Conservation (phyloP, 2,329 filamentous ascomycete species). For the Fusarium dimerum region DNA sequence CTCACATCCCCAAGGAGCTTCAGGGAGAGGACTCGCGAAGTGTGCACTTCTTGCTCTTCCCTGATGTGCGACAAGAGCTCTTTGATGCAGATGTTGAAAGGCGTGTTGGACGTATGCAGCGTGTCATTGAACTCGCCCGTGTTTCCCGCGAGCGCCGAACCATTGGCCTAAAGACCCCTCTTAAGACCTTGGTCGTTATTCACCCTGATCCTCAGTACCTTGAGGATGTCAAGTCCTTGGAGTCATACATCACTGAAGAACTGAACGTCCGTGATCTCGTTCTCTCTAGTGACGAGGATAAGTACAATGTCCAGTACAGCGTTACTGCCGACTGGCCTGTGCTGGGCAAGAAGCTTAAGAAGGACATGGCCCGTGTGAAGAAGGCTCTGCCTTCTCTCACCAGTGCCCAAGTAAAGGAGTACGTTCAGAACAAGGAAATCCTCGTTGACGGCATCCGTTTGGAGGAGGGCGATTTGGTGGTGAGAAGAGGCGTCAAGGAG, state of each 20-base stretch:
- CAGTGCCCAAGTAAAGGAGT: slow-evolving; percentile 79
- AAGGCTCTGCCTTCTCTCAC: slow-evolving; percentile 80
- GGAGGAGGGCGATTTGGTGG: slow-evolving; percentile 73
- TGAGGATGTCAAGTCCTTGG: slow-evolving; percentile 80
- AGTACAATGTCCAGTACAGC: slow-evolving; percentile 90
- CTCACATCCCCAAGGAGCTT: slow-evolving; percentile 74
- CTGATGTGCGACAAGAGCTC: slow-evolving; percentile 82
- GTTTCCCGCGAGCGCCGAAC: slow-evolving; percentile 82
- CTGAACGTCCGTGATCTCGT: slow-evolving; percentile 86
- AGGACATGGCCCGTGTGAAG: slow-evolving; percentile 88
- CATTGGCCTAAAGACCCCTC: slow-evolving; percentile 84
- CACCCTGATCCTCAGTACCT: slow-evolving; percentile 82
- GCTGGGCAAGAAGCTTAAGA: slow-evolving; percentile 95
- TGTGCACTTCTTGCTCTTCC: slow-evolving; percentile 91
- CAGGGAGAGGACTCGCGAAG: slow-evolving; percentile 74
- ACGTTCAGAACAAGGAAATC: slow-evolving; percentile 72
- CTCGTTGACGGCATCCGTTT: slow-evolving; percentile 84
- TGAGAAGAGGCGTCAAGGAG: slow-evolving; percentile 77
- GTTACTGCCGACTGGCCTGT: slow-evolving; percentile 91
- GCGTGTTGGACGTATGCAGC: slow-evolving; percentile 87
- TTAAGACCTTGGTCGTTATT: slow-evolving; percentile 88
- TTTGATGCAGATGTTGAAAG: slow-evolving; percentile 87
- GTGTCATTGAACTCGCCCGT: slow-evolving; percentile 87
- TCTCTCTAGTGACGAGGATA: slow-evolving; percentile 81
- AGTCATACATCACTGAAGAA: slow-evolving; percentile 89